Base-by-base conservation (phyloP, 75 land plant genomes). In the Pseudotsuga menziesii region DNA sequence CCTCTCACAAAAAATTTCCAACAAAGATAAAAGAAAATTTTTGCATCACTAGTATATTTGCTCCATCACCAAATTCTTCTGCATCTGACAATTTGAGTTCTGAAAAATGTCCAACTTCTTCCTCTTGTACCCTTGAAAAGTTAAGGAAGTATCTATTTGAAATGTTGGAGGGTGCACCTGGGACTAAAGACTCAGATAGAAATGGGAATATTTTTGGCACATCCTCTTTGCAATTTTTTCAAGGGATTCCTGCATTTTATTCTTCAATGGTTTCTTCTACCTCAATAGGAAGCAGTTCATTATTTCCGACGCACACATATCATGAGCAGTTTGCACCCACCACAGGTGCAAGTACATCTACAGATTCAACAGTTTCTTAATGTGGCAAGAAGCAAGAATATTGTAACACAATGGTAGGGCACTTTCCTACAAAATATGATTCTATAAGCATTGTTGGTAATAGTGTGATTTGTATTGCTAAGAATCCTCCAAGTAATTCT, bases 31-130 rank as follows among this genome's bases (percentile, higher is more conserved):
- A 32, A n/a, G 41, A 35, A 66, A 66, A 32, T 35, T 16, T 12
- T 39, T 48, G 35, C 3, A 69, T 6, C 8, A 20, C 8, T n/a
- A 44, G 52, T 22, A 69, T 11, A 41, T 69, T 13, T 69, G n/a
- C 19, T 64, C 29, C 52, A 69, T 69, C 72, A 5, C 20, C 29
- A 66, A 66, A 35, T 66, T 66, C 71, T 66, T 66, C 20, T 36
- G 19, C 71, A 3, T 35, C 71, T 39, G 52, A 64, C 20, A 32
- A 15, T 32, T 32, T 32, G 19, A 19, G 5, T 69, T 69, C 52
- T 41, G 12, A n/a, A 36, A 69, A 69, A 67, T 35, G 41, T 69
- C 41, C 11, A 69, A 3, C 52, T 39, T 41, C 72, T 69, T 36
- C 25, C n/a, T 44, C 1, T 63, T 41, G 48, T 44, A 44, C 48